Evolutionary conservation across 2,329 filamentous ascomycete genomes (phyloP), one percentile per base, ranked within the genome.

Genomic region (Ophiosphaerella korrae): DNA sequence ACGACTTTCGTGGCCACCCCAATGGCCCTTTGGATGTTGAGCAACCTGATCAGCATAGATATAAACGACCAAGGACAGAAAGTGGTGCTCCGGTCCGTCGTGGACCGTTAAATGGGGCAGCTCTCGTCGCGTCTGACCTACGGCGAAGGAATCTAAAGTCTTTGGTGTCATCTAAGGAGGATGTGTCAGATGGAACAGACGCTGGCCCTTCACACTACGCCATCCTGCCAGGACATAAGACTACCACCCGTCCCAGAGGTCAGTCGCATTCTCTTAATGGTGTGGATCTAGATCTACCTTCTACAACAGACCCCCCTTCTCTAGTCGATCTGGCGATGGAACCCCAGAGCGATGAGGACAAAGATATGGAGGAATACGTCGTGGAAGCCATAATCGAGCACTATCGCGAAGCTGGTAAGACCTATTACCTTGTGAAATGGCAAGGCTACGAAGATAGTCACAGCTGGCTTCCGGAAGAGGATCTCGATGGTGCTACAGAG

Each of bases 351-450:
- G 40, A 38, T 11, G 31, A 42, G 2, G 44, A 53, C 9, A 39
- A 53, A 37, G 49, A 54, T 6, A 42, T 43, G 2, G 63, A 71
- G 48, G 67, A 69, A 42, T 70, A 66, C 36, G 60, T 63, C 8
- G 60, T 71, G 9, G 68, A 71, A 46, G 42, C 52, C 18, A 70
- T 73, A 21, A 31, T 67, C 0, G 58, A 60, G 38, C 67, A 73
- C 44, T 59, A 53, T 18, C 52, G 55, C 35, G 48, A 64, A 7
- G 46, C 56, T 3, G 52, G 57, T 1, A 55, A 52, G 26, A 66
- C 57, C 3, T 67, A 58, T 45, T 73, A 68, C 26, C 62, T 67
- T 0, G 67, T 73, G n/a, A 71, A 70, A 33, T 73, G 70, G 70
- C 60, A 66, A 18, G 69, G 66, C 1, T 69, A 67, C 36, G 58